Percentiles rank a stretch among this genome's conserved stretches.
Evolutionary conservation across 2,329 filamentous ascomycete species (phyloP).

Genomic region (Rosellinia necatrix): DNA sequence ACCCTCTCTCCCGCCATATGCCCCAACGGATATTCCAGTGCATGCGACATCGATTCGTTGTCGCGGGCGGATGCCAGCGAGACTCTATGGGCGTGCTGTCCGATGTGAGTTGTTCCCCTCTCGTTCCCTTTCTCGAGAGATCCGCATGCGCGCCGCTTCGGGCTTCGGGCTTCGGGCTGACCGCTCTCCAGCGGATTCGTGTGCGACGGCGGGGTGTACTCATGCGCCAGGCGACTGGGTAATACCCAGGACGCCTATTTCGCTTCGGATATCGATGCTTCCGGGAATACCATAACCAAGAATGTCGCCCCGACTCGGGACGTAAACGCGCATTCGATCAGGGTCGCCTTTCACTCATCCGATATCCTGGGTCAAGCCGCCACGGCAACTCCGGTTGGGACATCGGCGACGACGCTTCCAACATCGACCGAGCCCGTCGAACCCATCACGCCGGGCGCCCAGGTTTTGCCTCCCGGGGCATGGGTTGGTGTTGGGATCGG

Average conservation of each 20-base stretch:
- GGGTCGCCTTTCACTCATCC: slow-evolving; percentile 5
- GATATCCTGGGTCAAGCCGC: background rate
- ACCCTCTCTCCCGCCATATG: slow-evolving; percentile 9
- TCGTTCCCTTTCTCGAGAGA: no score
- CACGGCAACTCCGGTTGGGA: background rate
- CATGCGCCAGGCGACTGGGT: background rate
- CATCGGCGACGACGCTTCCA: background rate
- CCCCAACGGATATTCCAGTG: slow-evolving; percentile 1
- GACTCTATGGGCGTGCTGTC: slow-evolving; percentile 13
- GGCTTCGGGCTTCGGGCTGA: background rate
- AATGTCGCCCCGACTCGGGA: background rate
- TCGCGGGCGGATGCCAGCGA: background rate
- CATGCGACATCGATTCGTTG: background rate
- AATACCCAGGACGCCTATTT: background rate
- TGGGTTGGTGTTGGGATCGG: slow-evolving; percentile 5
- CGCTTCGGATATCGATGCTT: background rate
- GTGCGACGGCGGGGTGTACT: slow-evolving; percentile 1
- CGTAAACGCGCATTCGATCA: slow-evolving; percentile 5
- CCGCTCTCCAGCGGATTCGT: background rate
- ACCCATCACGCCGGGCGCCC: background rate
- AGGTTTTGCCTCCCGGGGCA: background rate
- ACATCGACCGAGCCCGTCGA: background rate
- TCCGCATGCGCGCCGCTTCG: no score
- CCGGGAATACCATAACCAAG: background rate
- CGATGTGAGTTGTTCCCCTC: background rate